Percentiles rank a stretch among this genome's conserved stretches.
Conservation (phyloP, 768 basidiomycete genomes). For the Rubroboletus pulcherrimus region DNA sequence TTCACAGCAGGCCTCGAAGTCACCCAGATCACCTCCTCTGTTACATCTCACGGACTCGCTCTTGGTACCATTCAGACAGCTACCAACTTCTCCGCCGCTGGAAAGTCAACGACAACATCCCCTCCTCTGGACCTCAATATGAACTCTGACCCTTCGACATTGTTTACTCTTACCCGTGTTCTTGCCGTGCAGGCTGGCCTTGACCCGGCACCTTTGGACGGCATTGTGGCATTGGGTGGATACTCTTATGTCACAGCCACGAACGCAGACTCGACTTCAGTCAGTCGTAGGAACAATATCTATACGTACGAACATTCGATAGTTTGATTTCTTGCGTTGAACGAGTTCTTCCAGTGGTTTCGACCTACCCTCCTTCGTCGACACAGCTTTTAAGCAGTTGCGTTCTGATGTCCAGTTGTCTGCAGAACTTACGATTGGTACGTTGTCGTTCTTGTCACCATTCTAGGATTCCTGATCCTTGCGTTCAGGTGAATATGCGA, state of each 20-base stretch:
- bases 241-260: conserved; percentile 47
- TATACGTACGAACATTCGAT: conserved; percentile 43
- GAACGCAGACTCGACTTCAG: conserved; percentile 32
- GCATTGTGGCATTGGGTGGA: conserved; percentile 64
- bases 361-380: conserved; percentile 57
- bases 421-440: conserved; percentile 56
- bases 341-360: conserved; percentile 44
- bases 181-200: conserved; percentile 64
- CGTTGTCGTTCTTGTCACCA: neutral
- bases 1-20: conserved; percentile 60
- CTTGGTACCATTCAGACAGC: conserved; percentile 58
- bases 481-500: conserved; percentile 54
- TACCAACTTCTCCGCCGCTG: conserved; percentile 48
- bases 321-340: neutral
- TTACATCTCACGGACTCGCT: conserved; percentile 56
- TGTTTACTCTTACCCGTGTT: conserved; percentile 68
- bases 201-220: conserved; percentile 58
- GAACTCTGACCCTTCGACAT: conserved; percentile 63
- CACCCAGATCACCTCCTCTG: conserved; percentile 55
- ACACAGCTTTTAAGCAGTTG: conserved; percentile 62
- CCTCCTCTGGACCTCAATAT: conserved; percentile 57
- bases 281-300: conserved; percentile 41
- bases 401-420: conserved; percentile 57
- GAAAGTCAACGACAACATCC: conserved; percentile 53
- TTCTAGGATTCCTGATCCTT: conserved; percentile 1